Evolutionary conservation across 2,329 filamentous ascomycete species (phyloP).

Genomic region (Microascus cirrosus): DNA sequence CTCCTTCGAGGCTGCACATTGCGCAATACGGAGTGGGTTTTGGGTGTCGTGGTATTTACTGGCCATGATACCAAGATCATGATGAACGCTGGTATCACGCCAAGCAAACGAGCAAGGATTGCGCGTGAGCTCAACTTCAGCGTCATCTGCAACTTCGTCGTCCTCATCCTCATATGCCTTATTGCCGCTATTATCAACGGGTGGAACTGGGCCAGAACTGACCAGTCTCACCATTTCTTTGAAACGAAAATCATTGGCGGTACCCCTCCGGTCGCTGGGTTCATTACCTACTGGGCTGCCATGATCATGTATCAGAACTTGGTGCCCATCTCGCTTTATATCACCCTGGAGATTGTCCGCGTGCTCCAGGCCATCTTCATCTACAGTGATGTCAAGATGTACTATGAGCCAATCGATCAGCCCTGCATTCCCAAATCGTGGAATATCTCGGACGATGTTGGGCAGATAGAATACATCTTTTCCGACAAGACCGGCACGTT

Average conservation of each 20-base stretch:
- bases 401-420: constrained; percentile 88
- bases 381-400: constrained; percentile 93
- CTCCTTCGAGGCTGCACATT: constrained; percentile 87
- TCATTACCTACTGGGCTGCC: constrained; percentile 94
- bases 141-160: constrained; percentile 89
- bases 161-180: constrained; percentile 83
- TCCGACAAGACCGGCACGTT: constrained; percentile 96
- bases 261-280: constrained; percentile 66
- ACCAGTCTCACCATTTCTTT: constrained; percentile 70
- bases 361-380: constrained; percentile 94
- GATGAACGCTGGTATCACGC: constrained; percentile 94
- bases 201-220: constrained; percentile 61
- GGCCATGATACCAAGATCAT: constrained; percentile 98
- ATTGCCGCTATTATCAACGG: constrained; percentile 78
- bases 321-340: constrained; percentile 96
- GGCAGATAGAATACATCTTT: constrained; percentile 98
- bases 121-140: constrained; percentile 94
- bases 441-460: constrained; percentile 97
- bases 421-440: constrained; percentile 95
- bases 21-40: constrained; percentile 90
- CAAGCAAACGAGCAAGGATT: constrained; percentile 84
- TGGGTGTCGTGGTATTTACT: constrained; percentile 84
- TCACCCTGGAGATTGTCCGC: constrained; percentile 90
- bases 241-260: constrained; percentile 77
- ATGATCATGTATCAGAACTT: constrained; percentile 96